A percentile compares a stretch with the other conserved stretches of the same genome.
Evolutionary conservation across 1,284 basidiomycete genomes (phyloP).

Genomic region (Irpex sp.): DNA sequence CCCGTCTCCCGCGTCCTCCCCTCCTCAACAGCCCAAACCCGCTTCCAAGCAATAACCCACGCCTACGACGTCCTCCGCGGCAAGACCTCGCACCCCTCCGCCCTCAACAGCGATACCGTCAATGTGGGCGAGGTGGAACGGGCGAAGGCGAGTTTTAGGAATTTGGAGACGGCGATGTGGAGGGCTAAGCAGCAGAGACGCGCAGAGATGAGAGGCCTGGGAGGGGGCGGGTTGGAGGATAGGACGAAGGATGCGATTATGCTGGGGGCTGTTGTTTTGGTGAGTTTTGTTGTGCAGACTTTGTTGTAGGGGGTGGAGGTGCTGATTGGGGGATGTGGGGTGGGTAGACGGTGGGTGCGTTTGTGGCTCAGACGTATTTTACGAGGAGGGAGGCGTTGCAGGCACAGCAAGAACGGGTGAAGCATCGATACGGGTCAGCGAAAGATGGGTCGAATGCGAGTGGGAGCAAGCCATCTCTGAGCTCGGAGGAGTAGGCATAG

Average conservation of each 20-base stretch:
- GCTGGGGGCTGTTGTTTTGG: slow-evolving; percentile 43
- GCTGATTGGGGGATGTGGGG: neutral
- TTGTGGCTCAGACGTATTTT: slow-evolving; percentile 25
- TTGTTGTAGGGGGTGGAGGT: neutral
- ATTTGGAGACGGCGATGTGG: slow-evolving; percentile 30
- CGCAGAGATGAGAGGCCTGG: slow-evolving; percentile 30
- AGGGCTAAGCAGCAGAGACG: slow-evolving; percentile 38
- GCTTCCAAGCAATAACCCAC: slow-evolving; percentile 58
- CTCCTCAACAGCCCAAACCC: slow-evolving; percentile 45
- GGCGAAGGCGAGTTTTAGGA: slow-evolving; percentile 28
- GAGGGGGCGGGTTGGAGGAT: slow-evolving; percentile 32
- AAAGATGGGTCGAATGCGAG: neutral
- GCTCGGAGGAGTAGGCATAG: neutral
- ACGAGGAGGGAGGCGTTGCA: slow-evolving; percentile 19
- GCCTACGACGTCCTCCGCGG: slow-evolving; percentile 57
- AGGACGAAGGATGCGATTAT: slow-evolving; percentile 56
- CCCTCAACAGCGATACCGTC: neutral
- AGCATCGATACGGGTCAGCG: neutral
- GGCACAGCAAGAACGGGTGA: neutral
- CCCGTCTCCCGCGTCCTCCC: slow-evolving; percentile 41
- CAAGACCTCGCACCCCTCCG: slow-evolving; percentile 19
- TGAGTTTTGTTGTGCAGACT: slow-evolving; percentile 22
- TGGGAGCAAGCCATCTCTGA: neutral
- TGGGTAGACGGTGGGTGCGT: slow-evolving; percentile 20
- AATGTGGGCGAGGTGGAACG: slow-evolving; percentile 30